These are phyloP conservation scores for Botrytis medusae DNA, from an alignment of 2,329 filamentous ascomycete genomes.

Conservation along the genomic window DNA sequence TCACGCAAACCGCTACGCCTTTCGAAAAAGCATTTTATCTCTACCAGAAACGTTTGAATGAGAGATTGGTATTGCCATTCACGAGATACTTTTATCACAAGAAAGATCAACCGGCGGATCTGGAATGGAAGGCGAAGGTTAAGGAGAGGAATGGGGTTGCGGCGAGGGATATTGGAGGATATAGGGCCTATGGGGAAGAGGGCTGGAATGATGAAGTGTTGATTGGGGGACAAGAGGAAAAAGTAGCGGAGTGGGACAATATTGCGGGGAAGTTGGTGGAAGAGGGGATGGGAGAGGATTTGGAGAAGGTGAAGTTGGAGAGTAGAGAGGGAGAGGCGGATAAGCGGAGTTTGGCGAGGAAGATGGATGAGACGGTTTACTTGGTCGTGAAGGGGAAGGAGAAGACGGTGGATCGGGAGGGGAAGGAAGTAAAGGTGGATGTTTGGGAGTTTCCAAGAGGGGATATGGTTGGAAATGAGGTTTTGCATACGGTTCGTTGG, in stretches of 20 bases:
- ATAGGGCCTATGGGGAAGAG: constrained; percentile 68
- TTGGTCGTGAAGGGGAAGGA: constrained; percentile 69
- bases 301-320: constrained; percentile 52
- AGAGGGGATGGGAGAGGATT: constrained; percentile 42
- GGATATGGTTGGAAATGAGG: constrained; percentile 67
- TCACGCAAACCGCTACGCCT: constrained; percentile 78
- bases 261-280: constrained; percentile 62
- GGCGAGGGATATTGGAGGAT: constrained; percentile 81
- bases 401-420: not conserved
- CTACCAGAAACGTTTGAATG: constrained; percentile 95
- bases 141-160: constrained; percentile 70
- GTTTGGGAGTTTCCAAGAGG: constrained; percentile 80
- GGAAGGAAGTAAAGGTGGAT: constrained; percentile 52
- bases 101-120: constrained; percentile 76
- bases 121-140: constrained; percentile 89
- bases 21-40: constrained; percentile 95
- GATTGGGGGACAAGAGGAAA: constrained; percentile 67
- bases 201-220: constrained; percentile 92
- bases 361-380: constrained; percentile 81
- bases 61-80: constrained; percentile 85
- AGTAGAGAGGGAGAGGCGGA: constrained; percentile 77
- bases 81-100: constrained; percentile 94
- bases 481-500: constrained; percentile 73
- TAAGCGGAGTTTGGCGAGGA: constrained; percentile 72
- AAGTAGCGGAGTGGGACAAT: constrained; percentile 38